Base-by-base conservation (phyloP, 352 stramenopile genomes). In the Pythium apleroticum region DNA sequence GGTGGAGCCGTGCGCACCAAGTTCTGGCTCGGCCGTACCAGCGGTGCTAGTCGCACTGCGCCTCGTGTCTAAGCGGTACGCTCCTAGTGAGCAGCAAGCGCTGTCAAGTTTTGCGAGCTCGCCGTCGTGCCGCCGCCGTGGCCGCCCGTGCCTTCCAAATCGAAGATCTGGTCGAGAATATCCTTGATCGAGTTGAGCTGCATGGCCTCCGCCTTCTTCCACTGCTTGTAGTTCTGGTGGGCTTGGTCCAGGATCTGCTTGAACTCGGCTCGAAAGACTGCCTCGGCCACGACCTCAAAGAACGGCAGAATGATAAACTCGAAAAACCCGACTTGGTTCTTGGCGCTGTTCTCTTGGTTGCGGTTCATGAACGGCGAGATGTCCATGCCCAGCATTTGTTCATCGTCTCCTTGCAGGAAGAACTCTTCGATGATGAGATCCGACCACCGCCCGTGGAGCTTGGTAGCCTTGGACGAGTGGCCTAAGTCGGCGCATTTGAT, bases 371-470 rank as follows among this genome's bases (percentile, higher is more conserved):
- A 96, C 4, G 93, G 93, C 50, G 81, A 97, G 33, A 97, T 84
- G 39, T 96, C 77, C 65, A 98, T 83, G 17, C 84, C 86, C 0
- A 96, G 60, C 31, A 81, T 78, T 54, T 96, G 92, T 64, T 98
- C 96, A 50, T 96, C 84, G 65, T 99, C 95, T 24, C 95, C 96
- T 69, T 98, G 96, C 49, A 88, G 72, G 66, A 97, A 98, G 63
- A 98, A 98, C 71, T 98, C 96, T 69, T 97, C 85, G 46, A 97
- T 91, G 52, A 98, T 96, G 25, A 95, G 65, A 57, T 97, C 86
- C 1, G 90, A 90, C 93, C 94, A 98, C 52, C 88, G 80, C 28
- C 88, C 84, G 57, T 93, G 83, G 6, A 98, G 65, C 45, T 81
- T 78, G 20, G 80, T 81, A 11, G 81, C 72, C 77, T 97, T 97